Conservation (phyloP, 2,329 filamentous ascomycete species). For the Trichoderma atroviride region DNA sequence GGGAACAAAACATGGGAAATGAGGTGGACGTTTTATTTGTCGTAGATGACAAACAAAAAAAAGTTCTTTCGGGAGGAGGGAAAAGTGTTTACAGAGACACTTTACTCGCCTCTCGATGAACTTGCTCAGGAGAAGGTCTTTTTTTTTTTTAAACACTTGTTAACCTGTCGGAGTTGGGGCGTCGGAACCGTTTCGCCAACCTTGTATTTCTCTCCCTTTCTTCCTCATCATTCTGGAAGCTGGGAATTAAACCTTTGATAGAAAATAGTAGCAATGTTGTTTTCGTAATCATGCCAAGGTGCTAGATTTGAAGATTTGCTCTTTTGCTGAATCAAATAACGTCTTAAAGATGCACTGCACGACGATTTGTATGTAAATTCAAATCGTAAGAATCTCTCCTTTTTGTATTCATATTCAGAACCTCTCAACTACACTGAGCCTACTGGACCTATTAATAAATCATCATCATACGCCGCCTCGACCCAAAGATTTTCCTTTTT, state of each 20-base stretch:
- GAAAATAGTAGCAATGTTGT: constrained; percentile 18
- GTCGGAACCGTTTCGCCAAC: background rate
- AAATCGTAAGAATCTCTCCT: background rate
- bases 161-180: constrained; percentile 20
- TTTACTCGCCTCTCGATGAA: constrained; percentile 1
- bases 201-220: background rate
- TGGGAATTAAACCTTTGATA: constrained; percentile 7
- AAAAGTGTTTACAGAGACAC: background rate
- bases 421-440: background rate
- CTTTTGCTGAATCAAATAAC: background rate
- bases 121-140: background rate
- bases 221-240: background rate
- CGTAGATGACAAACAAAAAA: background rate
- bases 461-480: background rate
- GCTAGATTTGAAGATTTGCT: background rate
- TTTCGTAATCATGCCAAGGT: background rate
- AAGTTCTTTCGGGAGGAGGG: background rate
- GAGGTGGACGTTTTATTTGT: background rate
- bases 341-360: background rate
- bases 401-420: background rate
- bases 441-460: background rate
- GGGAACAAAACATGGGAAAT: background rate
- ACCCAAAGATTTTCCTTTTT: background rate
- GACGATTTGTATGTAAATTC: background rate
- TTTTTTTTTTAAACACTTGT: background rate